Base-by-base conservation (phyloP, 2,329 filamentous ascomycete species). In the Aspergillus sp. region DNA sequence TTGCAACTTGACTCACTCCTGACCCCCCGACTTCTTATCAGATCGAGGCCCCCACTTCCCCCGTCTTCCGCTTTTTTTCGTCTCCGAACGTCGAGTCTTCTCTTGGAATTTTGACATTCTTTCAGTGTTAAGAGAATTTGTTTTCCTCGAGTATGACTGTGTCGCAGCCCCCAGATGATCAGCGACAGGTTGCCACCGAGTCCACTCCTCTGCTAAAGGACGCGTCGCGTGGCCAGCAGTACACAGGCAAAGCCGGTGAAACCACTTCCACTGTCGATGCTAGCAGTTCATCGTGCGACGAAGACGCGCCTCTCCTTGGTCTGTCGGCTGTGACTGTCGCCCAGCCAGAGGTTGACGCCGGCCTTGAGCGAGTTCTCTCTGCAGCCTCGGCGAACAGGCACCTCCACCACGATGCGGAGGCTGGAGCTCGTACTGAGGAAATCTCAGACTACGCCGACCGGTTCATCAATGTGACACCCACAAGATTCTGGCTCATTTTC, bases 401-500 rank as follows among this genome's bases (percentile, higher is more conserved):
- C 55, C 47, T 46, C 9, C 53, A 56, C 22, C 53, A 17, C 13
- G 64, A 64, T 48, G 53, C 60, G 7, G 57, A 66, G 49, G 25
- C 31, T 31, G 54, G 30, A 22, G 62, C 25, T 11, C 49, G 48
- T 7, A 49, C 59, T 22, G 62, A 69, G 8, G 64, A 62, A 17
- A 56, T 64, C 15, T 50, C 50, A 7, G 64, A 59, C 19, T 75
- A 76, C 57, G 69, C 69, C 7, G 63, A 71, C 8, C 73, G 75
- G 13, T 79, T 78, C 54, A 74, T 77, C 46, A 72, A 77, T 54
- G 72, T 79, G 13, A 75, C 74, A 0, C 74, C 75, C 1, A 67
- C 68, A 13, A 80, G 82, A 31, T 91, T 91, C 77, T 87, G 85
- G 83, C 71, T 86, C 63, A 85, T 90, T 59, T 91, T 90, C 71